Conservation (phyloP, 1,139 yeast species). For the Martiniozyma asiatica region DNA sequence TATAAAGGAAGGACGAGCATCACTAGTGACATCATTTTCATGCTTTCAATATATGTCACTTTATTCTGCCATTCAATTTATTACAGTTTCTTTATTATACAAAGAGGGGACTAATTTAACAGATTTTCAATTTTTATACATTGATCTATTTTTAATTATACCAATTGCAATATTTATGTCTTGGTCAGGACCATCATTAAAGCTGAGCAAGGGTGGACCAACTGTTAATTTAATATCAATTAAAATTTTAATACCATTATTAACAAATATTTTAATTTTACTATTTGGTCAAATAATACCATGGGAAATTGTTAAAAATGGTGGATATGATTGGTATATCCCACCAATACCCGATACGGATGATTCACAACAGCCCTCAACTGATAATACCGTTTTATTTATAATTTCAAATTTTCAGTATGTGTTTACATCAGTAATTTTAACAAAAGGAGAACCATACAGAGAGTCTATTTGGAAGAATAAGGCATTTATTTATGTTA, state of each 20-base stretch:
- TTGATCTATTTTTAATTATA: slow-evolving; percentile 76
- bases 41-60: slow-evolving; percentile 97
- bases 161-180: slow-evolving; percentile 97
- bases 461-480: slow-evolving; percentile 66
- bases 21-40: slow-evolving; percentile 87
- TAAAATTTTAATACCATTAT: slow-evolving; percentile 68
- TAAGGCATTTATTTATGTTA: slow-evolving; percentile 51
- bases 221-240: slow-evolving; percentile 89
- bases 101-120: slow-evolving; percentile 88
- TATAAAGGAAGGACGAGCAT: slow-evolving; percentile 87
- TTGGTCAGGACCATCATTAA: slow-evolving; percentile 75
- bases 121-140: slow-evolving; percentile 93
- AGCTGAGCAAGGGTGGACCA: slow-evolving; percentile 63
- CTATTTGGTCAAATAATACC: slow-evolving; percentile 52
- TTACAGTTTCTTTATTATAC: slow-evolving; percentile 74
- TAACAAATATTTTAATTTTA: slow-evolving; percentile 58
- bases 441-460: slow-evolving; percentile 93
- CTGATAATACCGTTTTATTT: slow-evolving; percentile 83
- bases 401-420: slow-evolving; percentile 80
- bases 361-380: slow-evolving; percentile 65
- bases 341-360: slow-evolving; percentile 78
- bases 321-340: slow-evolving; percentile 54
- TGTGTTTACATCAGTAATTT: slow-evolving; percentile 65
- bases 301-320: slow-evolving; percentile 43
- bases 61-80: slow-evolving; percentile 91